Evolutionary conservation across 805 yeast genomes (phyloP).

Genomic region (Diddensiella transvaalensis): DNA sequence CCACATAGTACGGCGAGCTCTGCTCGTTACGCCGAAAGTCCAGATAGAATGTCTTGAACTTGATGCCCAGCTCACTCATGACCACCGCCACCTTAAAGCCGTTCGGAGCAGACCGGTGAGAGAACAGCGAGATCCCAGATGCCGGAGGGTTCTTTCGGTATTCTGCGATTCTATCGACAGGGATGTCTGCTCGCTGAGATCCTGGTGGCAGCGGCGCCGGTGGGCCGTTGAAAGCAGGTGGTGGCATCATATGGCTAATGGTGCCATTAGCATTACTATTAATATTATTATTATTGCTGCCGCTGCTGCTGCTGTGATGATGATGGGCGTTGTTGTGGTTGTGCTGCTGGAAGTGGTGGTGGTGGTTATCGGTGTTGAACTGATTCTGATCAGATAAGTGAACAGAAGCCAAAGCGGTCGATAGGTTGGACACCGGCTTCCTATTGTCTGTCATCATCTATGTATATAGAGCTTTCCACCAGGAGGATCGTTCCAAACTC

Average conservation of each 20-base stretch:
- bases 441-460: conserved; percentile 1
- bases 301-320: conserved; percentile 6
- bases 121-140: conserved; percentile 79
- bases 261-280: conserved; percentile 1
- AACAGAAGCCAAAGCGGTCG: conserved; percentile 32
- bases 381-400: conserved; percentile 18
- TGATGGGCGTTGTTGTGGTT: too few species aligned
- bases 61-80: conserved; percentile 74
- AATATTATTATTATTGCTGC: conserved; percentile 4
- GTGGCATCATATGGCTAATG: conserved; percentile 6
- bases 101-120: conserved; percentile 84
- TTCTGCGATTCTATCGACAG: conserved; percentile 49
- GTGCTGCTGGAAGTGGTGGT: conserved; percentile 3
- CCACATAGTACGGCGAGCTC: conserved; percentile 86
- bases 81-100: conserved; percentile 95
- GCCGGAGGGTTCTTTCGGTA: conserved; percentile 74
- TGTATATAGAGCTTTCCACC: too few species aligned
- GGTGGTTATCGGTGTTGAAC: conserved; percentile 4
- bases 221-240: conserved; percentile 4
- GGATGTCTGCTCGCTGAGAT: conserved; percentile 5
- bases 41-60: conserved; percentile 74
- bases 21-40: conserved; percentile 89
- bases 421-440: conserved; percentile 29
- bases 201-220: too few species aligned
- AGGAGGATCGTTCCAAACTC: too few species aligned